Evolutionary conservation across 495 filamentous ascomycete species (phyloP), one percentile per base, ranked within the genome.

Genomic region (Annulohypoxylon nitens): DNA sequence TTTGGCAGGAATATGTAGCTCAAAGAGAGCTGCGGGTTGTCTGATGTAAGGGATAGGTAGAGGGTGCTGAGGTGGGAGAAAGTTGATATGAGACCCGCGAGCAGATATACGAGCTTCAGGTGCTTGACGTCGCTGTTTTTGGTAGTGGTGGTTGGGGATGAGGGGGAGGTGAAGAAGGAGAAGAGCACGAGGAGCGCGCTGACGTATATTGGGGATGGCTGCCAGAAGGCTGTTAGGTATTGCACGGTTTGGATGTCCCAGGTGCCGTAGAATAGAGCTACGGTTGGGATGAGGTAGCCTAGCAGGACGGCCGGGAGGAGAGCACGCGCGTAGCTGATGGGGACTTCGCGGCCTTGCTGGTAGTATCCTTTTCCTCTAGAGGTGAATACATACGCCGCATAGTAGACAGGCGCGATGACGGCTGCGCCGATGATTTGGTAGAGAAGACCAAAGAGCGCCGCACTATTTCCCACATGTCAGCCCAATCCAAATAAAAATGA

Each of bases 321-420:
- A 14, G 79, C 75, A 30, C 67, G 74, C 26, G 79, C 80, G 51
- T 69, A 63, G 4, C 65, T 60, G 43, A 71, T 36, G 11, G 75
- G 63, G 0, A 80, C 70, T 18, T 75, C 61, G 4, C 81, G 80
- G 16, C 78, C 76, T 14, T 78, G 74, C n/a, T 67, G 67, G 70
- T 64, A 61, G 54, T 78, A 76, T 11, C 61, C 61, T 45, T 75
- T 78, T 10, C 39, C 37, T 5, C 70, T 58, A 3, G 80, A 78
- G 20, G 71, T 67, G 26, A 51, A 67, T 8, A 81, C 64, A 48
- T 76, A 80, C 18, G 79, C 54, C 36, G 78, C 76, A 65, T 76
- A 83, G 71, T 82, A 84, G 2, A 84, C 59, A 9, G 84, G 83
- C 18, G 75, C 78, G 34, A 84, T 69, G 9, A 79, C 51, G 20